phyloP scores from a whole-genome alignment of 2,329 filamentous ascomycete genomes.

The Colletotrichum cuscutae region DNA sequence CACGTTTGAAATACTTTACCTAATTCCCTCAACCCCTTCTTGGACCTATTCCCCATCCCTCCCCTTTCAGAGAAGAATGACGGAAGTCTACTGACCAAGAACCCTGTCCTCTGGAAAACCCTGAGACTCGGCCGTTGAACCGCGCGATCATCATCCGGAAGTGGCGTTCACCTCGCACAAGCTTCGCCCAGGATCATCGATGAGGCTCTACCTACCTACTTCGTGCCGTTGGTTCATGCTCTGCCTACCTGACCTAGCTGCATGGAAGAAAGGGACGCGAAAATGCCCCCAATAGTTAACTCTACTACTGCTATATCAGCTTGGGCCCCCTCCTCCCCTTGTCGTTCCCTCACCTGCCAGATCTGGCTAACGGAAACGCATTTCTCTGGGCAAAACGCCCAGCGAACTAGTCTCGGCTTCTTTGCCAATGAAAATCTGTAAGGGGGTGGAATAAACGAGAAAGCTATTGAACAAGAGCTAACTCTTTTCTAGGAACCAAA shows the following conservation, averaged over 20 bases:
- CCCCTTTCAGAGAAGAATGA: not conserved
- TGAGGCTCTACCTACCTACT: slow-evolving; percentile 26
- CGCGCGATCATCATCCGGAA: not conserved
- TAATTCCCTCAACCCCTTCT: not conserved
- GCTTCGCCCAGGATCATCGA: not conserved
- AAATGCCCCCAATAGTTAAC: no score
- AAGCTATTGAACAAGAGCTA: slow-evolving; percentile 6
- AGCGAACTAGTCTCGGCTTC: slow-evolving; percentile 5
- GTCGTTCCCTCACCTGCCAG: slow-evolving; percentile 15
- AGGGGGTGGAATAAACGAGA: not conserved
- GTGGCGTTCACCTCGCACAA: not conserved
- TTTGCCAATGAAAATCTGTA: not conserved
- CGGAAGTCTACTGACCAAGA: not conserved
- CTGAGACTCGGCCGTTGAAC: not conserved
- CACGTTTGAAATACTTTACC: not conserved
- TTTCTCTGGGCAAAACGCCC: slow-evolving; percentile 23
- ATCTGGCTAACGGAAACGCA: slow-evolving; percentile 23
- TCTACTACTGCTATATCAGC: not conserved
- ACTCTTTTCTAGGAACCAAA: not conserved
- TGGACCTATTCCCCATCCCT: no score
- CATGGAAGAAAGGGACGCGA: not conserved
- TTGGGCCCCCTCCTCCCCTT: not conserved
- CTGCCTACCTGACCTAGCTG: no score
- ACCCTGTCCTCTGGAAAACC: not conserved
- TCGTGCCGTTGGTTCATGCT: slow-evolving; percentile 2